Evolutionary conservation across 208 protist genomes (phyloP).

Genomic region (Leishmania arabica): DNA sequence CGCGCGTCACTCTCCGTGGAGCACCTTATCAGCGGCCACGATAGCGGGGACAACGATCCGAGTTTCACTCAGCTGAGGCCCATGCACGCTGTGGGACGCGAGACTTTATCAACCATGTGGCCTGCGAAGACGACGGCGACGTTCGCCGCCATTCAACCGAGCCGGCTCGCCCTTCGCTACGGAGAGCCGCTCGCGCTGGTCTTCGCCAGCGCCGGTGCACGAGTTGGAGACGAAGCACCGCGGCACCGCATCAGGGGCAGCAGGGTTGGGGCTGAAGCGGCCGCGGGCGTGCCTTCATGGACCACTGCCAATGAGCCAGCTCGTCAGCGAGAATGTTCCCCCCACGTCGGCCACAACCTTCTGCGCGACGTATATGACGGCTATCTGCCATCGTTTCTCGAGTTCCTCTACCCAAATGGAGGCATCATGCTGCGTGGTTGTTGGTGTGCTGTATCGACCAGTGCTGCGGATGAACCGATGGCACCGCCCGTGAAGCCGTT

Average conservation of each 20-base stretch:
- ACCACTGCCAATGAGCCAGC: background rate
- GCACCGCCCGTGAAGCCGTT: background rate
- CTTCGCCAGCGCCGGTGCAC: conserved; percentile 1
- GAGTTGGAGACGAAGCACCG: background rate
- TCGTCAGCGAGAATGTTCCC: background rate
- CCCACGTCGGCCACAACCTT: conserved; percentile 14
- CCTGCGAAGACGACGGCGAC: background rate
- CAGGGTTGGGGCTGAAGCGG: background rate
- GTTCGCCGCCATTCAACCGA: conserved; percentile 2
- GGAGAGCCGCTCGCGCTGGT: conserved; percentile 11
- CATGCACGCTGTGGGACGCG: background rate
- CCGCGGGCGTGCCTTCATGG: background rate
- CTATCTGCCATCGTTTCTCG: conserved; percentile 52
- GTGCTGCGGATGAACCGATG: background rate
- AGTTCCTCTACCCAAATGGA: conserved; percentile 36
- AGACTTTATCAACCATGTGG: background rate
- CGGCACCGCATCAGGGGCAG: background rate
- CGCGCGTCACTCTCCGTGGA: background rate
- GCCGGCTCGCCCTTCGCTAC: conserved; percentile 2
- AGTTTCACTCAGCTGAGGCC: background rate
- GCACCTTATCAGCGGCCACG: background rate
- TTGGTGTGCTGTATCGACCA: conserved; percentile 29
- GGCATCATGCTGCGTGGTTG: conserved; percentile 44
- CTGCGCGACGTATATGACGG: conserved; percentile 51
- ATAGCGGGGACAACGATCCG: background rate